Evolutionary conservation across 306 rosid genomes (phyloP), one percentile per base, ranked within the genome.

Genomic region (Senna siamea): DNA sequence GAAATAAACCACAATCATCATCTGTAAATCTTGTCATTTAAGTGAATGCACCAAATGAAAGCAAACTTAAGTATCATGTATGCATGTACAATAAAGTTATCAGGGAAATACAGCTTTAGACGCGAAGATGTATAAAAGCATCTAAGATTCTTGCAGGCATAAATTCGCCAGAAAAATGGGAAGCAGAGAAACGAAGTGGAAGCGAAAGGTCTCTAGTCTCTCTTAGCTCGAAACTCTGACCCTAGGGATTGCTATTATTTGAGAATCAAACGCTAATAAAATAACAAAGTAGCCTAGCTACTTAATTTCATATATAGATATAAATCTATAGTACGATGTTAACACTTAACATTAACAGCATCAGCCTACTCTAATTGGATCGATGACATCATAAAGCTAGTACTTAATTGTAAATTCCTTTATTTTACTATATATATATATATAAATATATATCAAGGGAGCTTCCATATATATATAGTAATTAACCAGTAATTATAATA

Each of bases 191-290:
- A 63, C 12, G 51, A 19, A 48, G 71, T 19, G 75, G 56, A 57
- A 57, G 38, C 53, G 54, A 62, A 30, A 30, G 1, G 30, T 17
- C 41, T n/a, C 61, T 44, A 18, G 44, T 26, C 30, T 26, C 30
- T 26, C 30, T 26, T 26, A 40, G 62, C n/a, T 57, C 9, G 40
- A 28, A 26, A 26, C 63, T 18, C 40, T 43, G 40, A 57, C 63
- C 63, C 38, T 23, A 51, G 26, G 4, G 7, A 56, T 11, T 23
- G 62, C 34, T 44, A 43, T 43, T 52, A 63, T 64, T 55, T 55
- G 69, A 40, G 67, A 72, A 72, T 55, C 69, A 56, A 66, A 38
- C 40, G 50, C n/a, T n/a, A n/a, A n/a, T n/a, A n/a, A n/a, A n/a
- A n/a, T n/a, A n/a, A n/a, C n/a, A n/a, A n/a, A n/a, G n/a, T n/a